Evolutionary conservation across 805 yeast genomes (phyloP).

Genomic region (Blastobotrys chiropterorum): DNA sequence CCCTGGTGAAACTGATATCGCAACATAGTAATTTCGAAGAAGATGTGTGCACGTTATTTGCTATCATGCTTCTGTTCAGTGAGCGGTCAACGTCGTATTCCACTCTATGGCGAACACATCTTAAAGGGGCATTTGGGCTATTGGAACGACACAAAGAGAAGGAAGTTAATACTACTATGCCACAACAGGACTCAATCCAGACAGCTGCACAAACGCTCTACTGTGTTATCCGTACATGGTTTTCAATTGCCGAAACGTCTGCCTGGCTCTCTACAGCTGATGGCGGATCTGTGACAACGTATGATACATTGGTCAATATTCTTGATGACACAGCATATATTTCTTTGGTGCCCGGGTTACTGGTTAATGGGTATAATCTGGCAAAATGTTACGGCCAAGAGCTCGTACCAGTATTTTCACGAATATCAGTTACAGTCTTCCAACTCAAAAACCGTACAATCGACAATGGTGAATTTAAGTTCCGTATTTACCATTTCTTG

Average conservation of each 20-base stretch:
- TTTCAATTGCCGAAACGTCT: conserved; percentile 13
- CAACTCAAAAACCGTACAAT: conserved; percentile 1
- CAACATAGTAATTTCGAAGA: conserved; percentile 4
- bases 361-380: conserved; percentile 16
- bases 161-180: background rate
- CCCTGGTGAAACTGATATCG: conserved; percentile 11
- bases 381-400: conserved; percentile 13
- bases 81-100: conserved; percentile 12
- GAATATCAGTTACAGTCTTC: conserved; percentile 2
- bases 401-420: conserved; percentile 11
- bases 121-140: conserved; percentile 10
- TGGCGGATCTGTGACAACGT: conserved; percentile 10
- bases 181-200: background rate
- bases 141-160: conserved; percentile 1
- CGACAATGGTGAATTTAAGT: background rate
- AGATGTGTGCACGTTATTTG: conserved; percentile 9
- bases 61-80: conserved; percentile 15
- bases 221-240: conserved; percentile 15
- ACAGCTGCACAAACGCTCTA: conserved; percentile 7
- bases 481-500: background rate
- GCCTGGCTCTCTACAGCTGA: conserved; percentile 18
- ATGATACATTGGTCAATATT: background rate
- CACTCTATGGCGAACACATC: conserved; percentile 10
- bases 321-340: conserved; percentile 13
- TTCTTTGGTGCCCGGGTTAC: conserved; percentile 8